Evolutionary conservation across 2,329 filamentous ascomycete species (phyloP).

Genomic region (Diaporthe ampelina): DNA sequence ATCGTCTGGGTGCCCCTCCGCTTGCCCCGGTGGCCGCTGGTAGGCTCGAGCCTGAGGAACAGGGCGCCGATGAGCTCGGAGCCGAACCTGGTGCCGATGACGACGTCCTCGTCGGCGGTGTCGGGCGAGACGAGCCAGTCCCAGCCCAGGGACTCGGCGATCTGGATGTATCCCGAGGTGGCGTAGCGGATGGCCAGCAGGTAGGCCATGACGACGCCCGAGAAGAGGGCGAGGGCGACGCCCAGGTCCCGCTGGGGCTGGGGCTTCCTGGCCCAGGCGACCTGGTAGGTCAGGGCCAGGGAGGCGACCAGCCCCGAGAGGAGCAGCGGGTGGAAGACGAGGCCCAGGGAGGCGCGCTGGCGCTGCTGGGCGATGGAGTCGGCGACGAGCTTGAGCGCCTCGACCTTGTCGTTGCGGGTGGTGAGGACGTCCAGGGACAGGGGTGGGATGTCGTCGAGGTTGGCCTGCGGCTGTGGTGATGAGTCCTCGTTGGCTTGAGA

Average conservation of each 20-base stretch:
- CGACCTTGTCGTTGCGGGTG: constrained; percentile 71
- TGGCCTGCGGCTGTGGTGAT: constrained; percentile 48
- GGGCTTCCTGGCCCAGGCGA: constrained; percentile 56
- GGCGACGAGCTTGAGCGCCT: constrained; percentile 80
- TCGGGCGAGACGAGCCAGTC: constrained; percentile 68
- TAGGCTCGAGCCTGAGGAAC: constrained; percentile 74
- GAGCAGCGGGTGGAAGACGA: constrained; percentile 74
- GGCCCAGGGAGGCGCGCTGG: constrained; percentile 72
- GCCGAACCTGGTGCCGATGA: constrained; percentile 78
- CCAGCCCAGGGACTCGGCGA: constrained; percentile 73
- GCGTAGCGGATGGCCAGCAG: constrained; percentile 73
- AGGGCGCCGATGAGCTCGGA: constrained; percentile 78
- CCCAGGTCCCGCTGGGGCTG: constrained; percentile 63
- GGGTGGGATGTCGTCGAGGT: constrained; percentile 69
- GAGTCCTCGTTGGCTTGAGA: constrained; percentile 50
- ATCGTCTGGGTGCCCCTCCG: constrained; percentile 55
- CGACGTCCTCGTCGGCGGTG: constrained; percentile 64
- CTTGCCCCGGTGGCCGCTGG: constrained; percentile 56
- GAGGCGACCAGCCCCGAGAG: constrained; percentile 61
- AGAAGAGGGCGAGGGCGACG: constrained; percentile 68
- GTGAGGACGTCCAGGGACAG: constrained; percentile 73
- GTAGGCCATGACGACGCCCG: constrained; percentile 73
- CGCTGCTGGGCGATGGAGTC: constrained; percentile 88
- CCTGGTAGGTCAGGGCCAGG: constrained; percentile 61
- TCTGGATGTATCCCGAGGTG: constrained; percentile 72